Base-by-base conservation (phyloP, 139 green algal species). In the Pseudopediastrum boryanum region DNA sequence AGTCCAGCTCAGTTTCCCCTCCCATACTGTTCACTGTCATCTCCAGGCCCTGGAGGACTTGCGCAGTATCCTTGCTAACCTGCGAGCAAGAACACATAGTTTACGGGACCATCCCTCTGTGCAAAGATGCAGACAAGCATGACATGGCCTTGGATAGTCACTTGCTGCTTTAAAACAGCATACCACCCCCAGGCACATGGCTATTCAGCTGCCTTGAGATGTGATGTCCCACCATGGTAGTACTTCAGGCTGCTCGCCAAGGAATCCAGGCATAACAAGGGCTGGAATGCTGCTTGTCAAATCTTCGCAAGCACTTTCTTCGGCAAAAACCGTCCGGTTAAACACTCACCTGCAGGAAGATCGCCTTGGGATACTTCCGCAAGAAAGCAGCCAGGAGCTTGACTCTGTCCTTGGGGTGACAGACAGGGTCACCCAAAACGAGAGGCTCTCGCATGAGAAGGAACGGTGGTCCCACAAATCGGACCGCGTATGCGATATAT, bases 1-100 rank as follows among this genome's bases (percentile, higher is more conserved):
- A 12, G 71, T 78, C 71, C 39, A 78, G 54, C n/a, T 56, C n/a
- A 5, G 71, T 78, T 56, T 78, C 71, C 12, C 71, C 71, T 23
- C 71, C 71, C 36, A 68, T 21, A 29, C 54, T 70, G 54, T 78
- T 78, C 21, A 70, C 50, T 2, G 43, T 27, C 54, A 78, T 38
- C 31, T 56, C 71, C 12, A 41, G 13, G 13, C 16, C 51, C 10
- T 31, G 25, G 27, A 78, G 42, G 39, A 78, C 71, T 25, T 25
- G 23, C 21, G 71, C 71, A 70, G 69, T 70, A 1, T 13, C 46
- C 46, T 12, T 16, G 13, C 13, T n/a, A 12, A 56, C 46, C 46
- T 56, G 46, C 46, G 16, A 16, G 46, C 16, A 16, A 12, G 46
- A n/a, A 16, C 16, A 16, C 46, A 56, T 12, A 12, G 46, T 12